These are phyloP conservation scores for Ceratocystis huliohia DNA, from an alignment of 2,329 filamentous ascomycete genomes.

Conservation along the genomic window DNA sequence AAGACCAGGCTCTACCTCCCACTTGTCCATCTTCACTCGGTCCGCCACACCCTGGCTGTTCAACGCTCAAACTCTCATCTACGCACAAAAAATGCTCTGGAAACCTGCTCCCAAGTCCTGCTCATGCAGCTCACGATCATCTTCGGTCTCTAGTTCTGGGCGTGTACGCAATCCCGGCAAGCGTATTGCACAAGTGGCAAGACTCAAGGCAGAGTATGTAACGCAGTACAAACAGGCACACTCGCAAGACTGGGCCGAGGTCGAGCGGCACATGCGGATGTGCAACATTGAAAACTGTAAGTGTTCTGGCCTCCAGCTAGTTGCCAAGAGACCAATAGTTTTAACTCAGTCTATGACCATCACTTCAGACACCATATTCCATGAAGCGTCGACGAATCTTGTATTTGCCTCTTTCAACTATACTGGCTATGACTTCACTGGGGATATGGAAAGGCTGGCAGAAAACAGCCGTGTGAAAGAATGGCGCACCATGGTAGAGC, in stretches of 20 bases:
- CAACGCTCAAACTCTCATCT: neutral
- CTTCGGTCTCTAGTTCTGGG: slow-evolving; percentile 4
- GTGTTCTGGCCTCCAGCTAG: slow-evolving; percentile 23
- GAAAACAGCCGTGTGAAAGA: slow-evolving; percentile 59
- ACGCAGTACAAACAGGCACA: slow-evolving; percentile 63
- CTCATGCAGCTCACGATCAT: slow-evolving; percentile 6
- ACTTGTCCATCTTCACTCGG: neutral
- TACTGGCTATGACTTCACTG: slow-evolving; percentile 56
- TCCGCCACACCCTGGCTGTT: too few relatives aligned
- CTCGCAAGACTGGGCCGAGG: slow-evolving; percentile 63
- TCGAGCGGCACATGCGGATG: slow-evolving; percentile 60
- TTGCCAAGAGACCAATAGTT: neutral
- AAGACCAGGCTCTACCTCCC: too few relatives aligned
- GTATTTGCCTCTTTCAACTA: slow-evolving; percentile 72
- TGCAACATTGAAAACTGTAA: slow-evolving; percentile 63
- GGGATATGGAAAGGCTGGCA: slow-evolving; percentile 64
- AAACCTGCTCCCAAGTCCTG: slow-evolving; percentile 12
- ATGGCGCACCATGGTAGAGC: slow-evolving; percentile 74
- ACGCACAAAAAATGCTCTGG: slow-evolving; percentile 8
- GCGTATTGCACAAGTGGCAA: slow-evolving; percentile 60
- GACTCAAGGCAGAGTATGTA: slow-evolving; percentile 53
- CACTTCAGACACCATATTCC: slow-evolving; percentile 55
- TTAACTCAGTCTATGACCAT: neutral
- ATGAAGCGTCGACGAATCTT: slow-evolving; percentile 48
- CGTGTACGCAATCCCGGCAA: slow-evolving; percentile 2